Base-by-base conservation (phyloP, 352 stramenopile genomes). In the Phytophthora sansomeana region DNA sequence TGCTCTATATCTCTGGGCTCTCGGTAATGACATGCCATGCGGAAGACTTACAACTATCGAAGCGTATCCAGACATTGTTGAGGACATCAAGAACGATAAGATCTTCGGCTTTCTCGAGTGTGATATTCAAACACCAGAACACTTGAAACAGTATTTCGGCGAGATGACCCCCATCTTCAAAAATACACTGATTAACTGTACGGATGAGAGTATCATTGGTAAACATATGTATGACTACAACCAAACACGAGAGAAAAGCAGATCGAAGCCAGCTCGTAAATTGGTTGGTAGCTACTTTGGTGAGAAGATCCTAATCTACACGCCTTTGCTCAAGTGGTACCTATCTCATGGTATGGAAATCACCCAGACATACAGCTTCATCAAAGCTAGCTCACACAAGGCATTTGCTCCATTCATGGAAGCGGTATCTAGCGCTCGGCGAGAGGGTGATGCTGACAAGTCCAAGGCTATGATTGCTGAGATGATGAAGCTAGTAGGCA, bases 291-390 rank as follows among this genome's bases (percentile, higher is more conserved):
- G 43, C 11, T 78, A 78, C 39, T 78, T 81, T 59, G 70, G 63
- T 10, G 59, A 67, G 30, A 50, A 71, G 26, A 80, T 75, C 32
- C 52, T 83, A 0, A 71, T 83, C 11, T 80, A 80, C 36, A 59
- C 67, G 2, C 67, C 70, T 9, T 30, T 78, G n/a, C 41, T 82
- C 2, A 78, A 75, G 14, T 82, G 74, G 74, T n/a, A n/a, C n/a
- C n/a, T n/a, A n/a, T n/a, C n/a, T n/a, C n/a, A n/a, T n/a, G n/a
- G n/a, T n/a, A n/a, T n/a, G n/a, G n/a, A n/a, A n/a, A n/a, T n/a
- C n/a, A n/a, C n/a, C n/a, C n/a, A n/a, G n/a, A n/a, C n/a, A n/a
- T n/a, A n/a, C n/a, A n/a, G n/a, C n/a, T n/a, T n/a, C n/a, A n/a
- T n/a, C n/a, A n/a, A n/a, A n/a, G 32, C 32, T 8, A 38, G 16